These are phyloP conservation scores for Blastobotrys arbuscula DNA, from an alignment of 1,139 yeast genomes.

Conservation along the genomic window DNA sequence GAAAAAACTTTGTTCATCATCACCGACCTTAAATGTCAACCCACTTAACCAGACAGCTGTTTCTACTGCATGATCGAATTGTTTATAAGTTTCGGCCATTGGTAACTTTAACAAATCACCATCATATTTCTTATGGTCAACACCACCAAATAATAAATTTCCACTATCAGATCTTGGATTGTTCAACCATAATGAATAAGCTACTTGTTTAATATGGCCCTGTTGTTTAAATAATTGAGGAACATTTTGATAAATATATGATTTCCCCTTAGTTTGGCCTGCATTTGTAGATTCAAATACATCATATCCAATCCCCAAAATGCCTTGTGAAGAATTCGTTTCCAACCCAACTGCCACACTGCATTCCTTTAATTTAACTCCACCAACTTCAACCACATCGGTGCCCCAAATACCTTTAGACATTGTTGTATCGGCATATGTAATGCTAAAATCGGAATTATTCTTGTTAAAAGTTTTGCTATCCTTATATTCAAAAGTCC, in stretches of 20 bases:
- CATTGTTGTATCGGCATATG: conserved; percentile 56
- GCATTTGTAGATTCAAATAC: conserved; percentile 35
- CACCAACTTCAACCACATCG: conserved; percentile 40
- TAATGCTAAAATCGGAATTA: conserved; percentile 35
- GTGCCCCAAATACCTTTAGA: conserved; percentile 47
- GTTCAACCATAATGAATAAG: conserved; percentile 39
- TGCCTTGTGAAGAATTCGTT: conserved; percentile 44
- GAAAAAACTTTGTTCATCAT: background rate
- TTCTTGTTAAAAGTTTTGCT: conserved; percentile 22
- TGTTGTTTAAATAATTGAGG: conserved; percentile 24
- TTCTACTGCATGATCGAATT: conserved; percentile 17
- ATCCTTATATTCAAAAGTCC: conserved; percentile 21
- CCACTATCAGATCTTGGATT: conserved; percentile 33
- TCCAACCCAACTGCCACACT: conserved; percentile 45
- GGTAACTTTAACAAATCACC: conserved; percentile 30
- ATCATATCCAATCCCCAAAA: conserved; percentile 49
- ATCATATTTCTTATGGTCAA: conserved; percentile 44
- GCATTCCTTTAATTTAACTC: conserved; percentile 31
- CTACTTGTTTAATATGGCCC: conserved; percentile 44
- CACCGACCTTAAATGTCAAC: background rate
- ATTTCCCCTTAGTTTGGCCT: conserved; percentile 6
- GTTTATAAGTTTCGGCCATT: conserved; percentile 14
- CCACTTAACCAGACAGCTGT: conserved; percentile 13
- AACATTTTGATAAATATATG: conserved; percentile 18
- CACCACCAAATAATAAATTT: conserved; percentile 44